These are phyloP conservation scores for Dioscorea dumetorum DNA, from an alignment of 106 monocot species.

Conservation along the genomic window DNA sequence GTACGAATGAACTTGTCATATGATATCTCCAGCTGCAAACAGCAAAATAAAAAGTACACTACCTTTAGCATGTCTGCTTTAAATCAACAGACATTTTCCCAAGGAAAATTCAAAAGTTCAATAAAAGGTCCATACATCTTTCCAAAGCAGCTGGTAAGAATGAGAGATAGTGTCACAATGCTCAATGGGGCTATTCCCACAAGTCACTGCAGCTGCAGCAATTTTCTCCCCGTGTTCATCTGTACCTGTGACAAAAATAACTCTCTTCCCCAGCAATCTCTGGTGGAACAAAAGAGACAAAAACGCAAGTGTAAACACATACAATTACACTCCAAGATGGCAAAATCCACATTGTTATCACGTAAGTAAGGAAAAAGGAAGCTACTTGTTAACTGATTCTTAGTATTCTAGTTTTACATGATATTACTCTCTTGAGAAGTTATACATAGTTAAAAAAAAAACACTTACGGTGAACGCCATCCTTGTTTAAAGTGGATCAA, in stretches of 20 bases:
- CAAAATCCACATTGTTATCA: too few species aligned
- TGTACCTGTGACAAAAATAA: slow-evolving; percentile 88
- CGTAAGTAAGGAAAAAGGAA: too few species aligned
- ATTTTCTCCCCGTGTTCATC: slow-evolving; percentile 99
- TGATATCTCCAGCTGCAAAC: slow-evolving; percentile 73
- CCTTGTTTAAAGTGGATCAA: too few species aligned
- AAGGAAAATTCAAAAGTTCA: too few species aligned
- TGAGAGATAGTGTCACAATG: slow-evolving; percentile 79
- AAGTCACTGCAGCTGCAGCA: slow-evolving; percentile 68
- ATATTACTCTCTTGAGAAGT: too few species aligned
- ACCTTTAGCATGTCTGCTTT: neutral
- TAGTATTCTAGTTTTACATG: too few species aligned
- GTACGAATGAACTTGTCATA: slow-evolving; percentile 97
- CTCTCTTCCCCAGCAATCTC: slow-evolving; percentile 78
- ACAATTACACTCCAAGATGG: too few species aligned
- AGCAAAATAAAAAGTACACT: neutral
- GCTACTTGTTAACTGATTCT: too few species aligned
- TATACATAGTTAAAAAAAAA: too few species aligned
- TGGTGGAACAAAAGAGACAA: slow-evolving; percentile 10
- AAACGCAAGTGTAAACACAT: neutral
- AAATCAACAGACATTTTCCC: neutral
- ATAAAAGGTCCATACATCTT: slow-evolving; percentile 46
- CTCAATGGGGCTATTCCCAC: slow-evolving; percentile 51
- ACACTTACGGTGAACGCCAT: too few species aligned
- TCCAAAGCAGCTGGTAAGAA: slow-evolving; percentile 73